A percentile compares a stretch with the other conserved stretches of the same genome.
Evolutionary conservation across 805 yeast genomes (phyloP).

Genomic region (Wickerhamomyces chaumierensis): DNA sequence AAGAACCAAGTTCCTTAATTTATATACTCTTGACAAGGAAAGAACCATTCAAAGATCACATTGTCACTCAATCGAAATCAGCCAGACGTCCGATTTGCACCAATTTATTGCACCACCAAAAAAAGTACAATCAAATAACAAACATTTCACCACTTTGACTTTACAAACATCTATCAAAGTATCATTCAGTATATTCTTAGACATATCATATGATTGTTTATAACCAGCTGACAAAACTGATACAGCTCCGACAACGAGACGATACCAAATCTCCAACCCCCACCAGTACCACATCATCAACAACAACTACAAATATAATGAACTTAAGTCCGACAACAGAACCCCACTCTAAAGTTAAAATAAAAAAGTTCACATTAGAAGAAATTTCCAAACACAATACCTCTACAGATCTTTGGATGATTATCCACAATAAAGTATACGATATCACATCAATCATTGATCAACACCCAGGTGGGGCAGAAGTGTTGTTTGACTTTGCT

Average conservation of each 20-base stretch:
- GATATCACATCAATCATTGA: constrained; percentile 55
- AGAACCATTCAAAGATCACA: too few relatives aligned
- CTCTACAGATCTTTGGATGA: constrained; percentile 61
- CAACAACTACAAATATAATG: not conserved
- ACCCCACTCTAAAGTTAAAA: not conserved
- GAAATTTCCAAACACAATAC: constrained; percentile 12
- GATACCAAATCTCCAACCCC: too few relatives aligned
- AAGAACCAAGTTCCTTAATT: too few relatives aligned
- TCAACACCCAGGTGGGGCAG: constrained; percentile 65
- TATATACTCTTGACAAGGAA: too few relatives aligned
- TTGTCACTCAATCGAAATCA: too few relatives aligned
- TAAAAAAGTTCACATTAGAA: constrained; percentile 1
- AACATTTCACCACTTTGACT: too few relatives aligned
- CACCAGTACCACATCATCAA: not conserved
- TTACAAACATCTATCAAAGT: too few relatives aligned
- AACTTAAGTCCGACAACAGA: not conserved
- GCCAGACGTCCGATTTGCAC: too few relatives aligned
- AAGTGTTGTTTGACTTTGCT: constrained; percentile 66
- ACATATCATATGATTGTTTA: not conserved
- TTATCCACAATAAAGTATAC: constrained; percentile 71
- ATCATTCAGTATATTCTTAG: too few relatives aligned
- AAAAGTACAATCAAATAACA: too few relatives aligned
- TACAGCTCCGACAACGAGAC: not conserved
- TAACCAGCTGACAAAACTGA: not conserved
- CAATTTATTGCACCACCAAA: too few relatives aligned